Percentiles rank a stretch among this genome's conserved stretches.
Evolutionary conservation across 306 rosid genomes (phyloP).

Genomic region (Prunus kanzakura): DNA sequence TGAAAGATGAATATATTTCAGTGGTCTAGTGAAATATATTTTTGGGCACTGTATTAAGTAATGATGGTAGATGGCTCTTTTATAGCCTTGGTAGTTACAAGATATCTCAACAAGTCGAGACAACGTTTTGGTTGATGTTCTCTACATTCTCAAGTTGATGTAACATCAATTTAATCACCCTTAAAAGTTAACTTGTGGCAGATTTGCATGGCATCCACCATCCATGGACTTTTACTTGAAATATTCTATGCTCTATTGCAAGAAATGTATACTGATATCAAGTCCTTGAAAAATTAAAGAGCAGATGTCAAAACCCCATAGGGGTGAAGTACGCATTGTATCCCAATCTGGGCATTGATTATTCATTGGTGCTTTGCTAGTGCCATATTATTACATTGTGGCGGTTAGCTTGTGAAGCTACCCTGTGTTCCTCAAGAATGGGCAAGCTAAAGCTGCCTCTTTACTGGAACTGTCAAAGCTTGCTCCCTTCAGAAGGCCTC

Average conservation of each 20-base stretch:
- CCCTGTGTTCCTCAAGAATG: slow-evolving; percentile 39
- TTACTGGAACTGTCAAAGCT: slow-evolving; percentile 24
- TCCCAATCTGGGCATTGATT: neutral
- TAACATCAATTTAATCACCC: no score
- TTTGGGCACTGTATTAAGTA: neutral
- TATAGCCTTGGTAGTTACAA: no score
- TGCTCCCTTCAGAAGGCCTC: slow-evolving; percentile 55
- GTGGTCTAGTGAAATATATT: neutral
- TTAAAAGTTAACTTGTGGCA: no score
- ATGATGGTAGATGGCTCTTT: neutral
- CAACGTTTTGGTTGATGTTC: neutral
- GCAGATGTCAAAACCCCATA: neutral
- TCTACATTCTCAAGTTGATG: neutral
- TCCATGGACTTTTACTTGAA: no score
- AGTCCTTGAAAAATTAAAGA: neutral
- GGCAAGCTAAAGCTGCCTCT: slow-evolving; percentile 43
- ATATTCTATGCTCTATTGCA: neutral
- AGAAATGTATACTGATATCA: neutral
- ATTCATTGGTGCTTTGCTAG: neutral
- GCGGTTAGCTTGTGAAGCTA: slow-evolving; percentile 11
- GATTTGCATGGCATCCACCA: neutral
- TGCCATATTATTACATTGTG: neutral
- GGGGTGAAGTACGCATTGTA: neutral
- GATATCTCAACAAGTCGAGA: no score
- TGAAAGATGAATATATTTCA: neutral